A percentile compares a stretch with the other conserved stretches of the same genome.
phyloP scores from a whole-genome alignment of 495 filamentous ascomycete genomes.

The Penicillium manginii region DNA sequence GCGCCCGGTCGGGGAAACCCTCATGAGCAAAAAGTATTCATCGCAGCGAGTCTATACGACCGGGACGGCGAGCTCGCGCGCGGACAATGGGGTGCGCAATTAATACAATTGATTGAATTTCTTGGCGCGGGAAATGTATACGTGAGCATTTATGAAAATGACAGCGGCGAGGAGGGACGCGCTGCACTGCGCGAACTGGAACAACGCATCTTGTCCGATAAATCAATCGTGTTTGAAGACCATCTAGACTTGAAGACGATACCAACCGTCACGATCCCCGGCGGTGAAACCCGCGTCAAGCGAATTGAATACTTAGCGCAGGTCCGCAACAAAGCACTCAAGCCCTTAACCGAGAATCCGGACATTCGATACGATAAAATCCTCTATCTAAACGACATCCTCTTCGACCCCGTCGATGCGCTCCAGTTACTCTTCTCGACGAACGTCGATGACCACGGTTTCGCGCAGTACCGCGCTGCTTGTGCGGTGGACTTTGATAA shows the following conservation, averaged over 20 bases:
- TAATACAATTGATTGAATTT: constrained; percentile 65
- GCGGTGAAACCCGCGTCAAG: constrained; percentile 64
- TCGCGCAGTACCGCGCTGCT: constrained; percentile 72
- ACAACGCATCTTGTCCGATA: constrained; percentile 48
- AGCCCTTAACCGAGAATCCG: constrained; percentile 58
- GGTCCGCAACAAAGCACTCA: constrained; percentile 73
- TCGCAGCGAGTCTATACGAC: constrained; percentile 77
- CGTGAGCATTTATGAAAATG: constrained; percentile 70
- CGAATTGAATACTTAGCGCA: constrained; percentile 79
- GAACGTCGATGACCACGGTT: constrained; percentile 59
- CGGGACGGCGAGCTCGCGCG: constrained; percentile 57
- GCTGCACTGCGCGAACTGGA: constrained; percentile 47
- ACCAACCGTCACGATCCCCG: constrained; percentile 60
- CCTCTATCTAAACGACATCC: constrained; percentile 76
- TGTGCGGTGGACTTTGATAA: constrained; percentile 80
- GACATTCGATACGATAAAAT: constrained; percentile 63
- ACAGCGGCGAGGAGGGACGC: constrained; percentile 57
- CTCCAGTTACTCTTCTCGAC: constrained; percentile 77
- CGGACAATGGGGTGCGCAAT: constrained; percentile 67
- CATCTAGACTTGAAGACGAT: constrained; percentile 56
- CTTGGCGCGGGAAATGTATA: constrained; percentile 57
- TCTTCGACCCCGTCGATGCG: constrained; percentile 71
- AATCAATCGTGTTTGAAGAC: constrained; percentile 58
- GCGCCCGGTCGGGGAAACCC: constrained; percentile 63
- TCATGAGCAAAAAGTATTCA: constrained; percentile 69